A percentile compares a stretch with the other conserved stretches of the same genome.
phyloP scores from a whole-genome alignment of 2,329 filamentous ascomycete genomes.

The Fusarium sp. region DNA sequence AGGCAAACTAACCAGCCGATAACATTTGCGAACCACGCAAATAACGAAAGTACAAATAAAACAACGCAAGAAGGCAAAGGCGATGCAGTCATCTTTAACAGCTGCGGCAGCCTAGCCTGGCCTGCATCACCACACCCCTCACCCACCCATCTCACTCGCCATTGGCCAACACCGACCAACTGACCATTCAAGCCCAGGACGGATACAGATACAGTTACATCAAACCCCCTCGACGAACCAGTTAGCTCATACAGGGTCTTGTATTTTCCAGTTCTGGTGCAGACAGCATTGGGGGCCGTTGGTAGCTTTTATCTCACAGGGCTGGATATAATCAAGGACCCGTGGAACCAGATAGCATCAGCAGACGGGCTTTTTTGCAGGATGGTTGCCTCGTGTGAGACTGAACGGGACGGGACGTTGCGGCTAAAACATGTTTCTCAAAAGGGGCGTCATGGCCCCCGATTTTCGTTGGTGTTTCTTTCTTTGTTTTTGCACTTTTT shows the following conservation, averaged over 20 bases:
- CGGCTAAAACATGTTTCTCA: conserved; percentile 7
- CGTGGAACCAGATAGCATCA: conserved; percentile 32
- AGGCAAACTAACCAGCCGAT: background rate
- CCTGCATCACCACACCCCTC: conserved; percentile 42
- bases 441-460: conserved; percentile 38
- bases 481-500: conserved; percentile 30
- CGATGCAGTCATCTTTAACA: conserved; percentile 33
- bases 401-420: conserved; percentile 14
- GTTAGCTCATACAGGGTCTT: conserved; percentile 13
- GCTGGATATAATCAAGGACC: conserved; percentile 3
- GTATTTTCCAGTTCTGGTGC: conserved; percentile 25
- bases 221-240: background rate
- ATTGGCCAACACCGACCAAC: conserved; percentile 36
- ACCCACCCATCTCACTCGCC: background rate
- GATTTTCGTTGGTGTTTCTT: background rate
- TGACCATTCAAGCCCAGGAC: conserved; percentile 22
- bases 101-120: conserved; percentile 39
- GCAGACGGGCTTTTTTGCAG: conserved; percentile 35
- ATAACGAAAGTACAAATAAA: background rate
- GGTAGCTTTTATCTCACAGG: background rate
- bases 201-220: conserved; percentile 35
- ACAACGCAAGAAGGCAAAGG: conserved; percentile 31
- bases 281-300: conserved; percentile 22
- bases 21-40: conserved; percentile 30
- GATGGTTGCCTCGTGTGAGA: conserved; percentile 39